These are phyloP conservation scores for Pichia heedii DNA, from an alignment of 805 yeast species.

Conservation along the genomic window DNA sequence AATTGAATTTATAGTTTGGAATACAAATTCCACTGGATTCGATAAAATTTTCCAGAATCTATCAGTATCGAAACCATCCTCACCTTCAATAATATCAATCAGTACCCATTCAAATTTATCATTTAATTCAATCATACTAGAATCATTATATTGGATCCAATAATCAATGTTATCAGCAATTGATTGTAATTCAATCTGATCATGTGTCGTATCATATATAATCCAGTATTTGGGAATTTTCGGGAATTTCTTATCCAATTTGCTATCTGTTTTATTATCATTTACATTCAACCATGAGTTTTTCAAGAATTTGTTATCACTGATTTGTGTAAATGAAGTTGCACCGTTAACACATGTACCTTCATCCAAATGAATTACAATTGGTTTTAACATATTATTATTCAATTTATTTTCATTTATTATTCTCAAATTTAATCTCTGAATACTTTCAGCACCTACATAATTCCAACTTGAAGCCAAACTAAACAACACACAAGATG, in stretches of 20 bases:
- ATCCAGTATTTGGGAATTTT: conserved; percentile 17
- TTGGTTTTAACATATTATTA: conserved; percentile 4
- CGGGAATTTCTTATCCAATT: neutral
- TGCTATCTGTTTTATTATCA: too few relatives aligned
- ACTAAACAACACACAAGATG: conserved; percentile 40
- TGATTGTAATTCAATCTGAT: conserved; percentile 25
- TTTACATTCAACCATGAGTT: neutral
- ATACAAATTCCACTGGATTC: conserved; percentile 7
- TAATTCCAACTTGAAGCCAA: conserved; percentile 66
- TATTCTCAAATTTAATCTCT: conserved; percentile 34
- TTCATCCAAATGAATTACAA: conserved; percentile 64
- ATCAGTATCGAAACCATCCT: conserved; percentile 30
- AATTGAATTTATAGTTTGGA: neutral
- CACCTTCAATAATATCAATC: conserved; percentile 32
- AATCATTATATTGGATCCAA: conserved; percentile 35
- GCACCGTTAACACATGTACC: conserved; percentile 85
- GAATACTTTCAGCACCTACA: conserved; percentile 80
- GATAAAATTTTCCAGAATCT: neutral
- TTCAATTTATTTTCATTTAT: neutral
- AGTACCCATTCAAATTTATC: conserved; percentile 35
- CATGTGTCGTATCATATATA: conserved; percentile 75
- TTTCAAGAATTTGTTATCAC: conserved; percentile 16
- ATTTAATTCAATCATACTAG: conserved; percentile 18
- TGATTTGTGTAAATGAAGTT: conserved; percentile 61
- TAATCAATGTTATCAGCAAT: conserved; percentile 33